phyloP scores from a whole-genome alignment of 768 basidiomycete genomes.

The Rhodotorula graminis region DNA sequence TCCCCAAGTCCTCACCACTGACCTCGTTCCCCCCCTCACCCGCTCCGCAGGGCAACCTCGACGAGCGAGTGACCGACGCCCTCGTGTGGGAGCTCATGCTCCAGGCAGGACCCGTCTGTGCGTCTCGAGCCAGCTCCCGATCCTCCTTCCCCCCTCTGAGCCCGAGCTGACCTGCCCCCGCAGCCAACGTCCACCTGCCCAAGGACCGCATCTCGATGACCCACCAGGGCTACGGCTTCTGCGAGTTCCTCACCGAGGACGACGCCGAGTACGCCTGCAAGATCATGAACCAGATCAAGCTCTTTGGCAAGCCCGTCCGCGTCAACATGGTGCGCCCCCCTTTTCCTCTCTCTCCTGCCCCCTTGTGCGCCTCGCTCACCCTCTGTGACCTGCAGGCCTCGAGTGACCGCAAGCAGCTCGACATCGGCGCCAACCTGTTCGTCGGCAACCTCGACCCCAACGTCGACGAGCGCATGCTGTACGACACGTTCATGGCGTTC shows the following conservation, averaged over 20 bases:
- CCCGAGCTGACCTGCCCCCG: background rate
- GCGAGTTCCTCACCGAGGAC: slow-evolving; percentile 97
- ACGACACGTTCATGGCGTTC: slow-evolving; percentile 93
- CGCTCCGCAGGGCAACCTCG: slow-evolving; percentile 75
- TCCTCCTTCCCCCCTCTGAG: background rate
- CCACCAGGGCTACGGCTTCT: slow-evolving; percentile 99
- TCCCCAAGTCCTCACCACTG: background rate
- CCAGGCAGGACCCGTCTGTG: slow-evolving; percentile 97
- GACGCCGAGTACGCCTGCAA: slow-evolving; percentile 99
- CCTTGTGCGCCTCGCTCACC: no score
- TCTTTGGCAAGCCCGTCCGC: slow-evolving; percentile 96
- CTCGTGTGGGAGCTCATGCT: slow-evolving; percentile 98
- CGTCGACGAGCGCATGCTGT: slow-evolving; percentile 85
- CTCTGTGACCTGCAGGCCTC: slow-evolving; percentile 61
- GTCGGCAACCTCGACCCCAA: slow-evolving; percentile 92
- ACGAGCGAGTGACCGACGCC: slow-evolving; percentile 89
- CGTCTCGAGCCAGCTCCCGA: slow-evolving; percentile 48
- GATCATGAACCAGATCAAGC: slow-evolving; percentile 99
- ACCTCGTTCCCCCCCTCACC: background rate
- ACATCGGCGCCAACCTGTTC: slow-evolving; percentile 95
- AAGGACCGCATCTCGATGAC: slow-evolving; percentile 98
- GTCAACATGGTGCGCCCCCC: slow-evolving; percentile 81
- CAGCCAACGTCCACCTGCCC: slow-evolving; percentile 90
- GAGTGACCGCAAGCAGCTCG: slow-evolving; percentile 95
- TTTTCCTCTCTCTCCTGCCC: background rate